Conservation (phyloP, 345 rosid genomes). For the Dipteronia sinensis region DNA sequence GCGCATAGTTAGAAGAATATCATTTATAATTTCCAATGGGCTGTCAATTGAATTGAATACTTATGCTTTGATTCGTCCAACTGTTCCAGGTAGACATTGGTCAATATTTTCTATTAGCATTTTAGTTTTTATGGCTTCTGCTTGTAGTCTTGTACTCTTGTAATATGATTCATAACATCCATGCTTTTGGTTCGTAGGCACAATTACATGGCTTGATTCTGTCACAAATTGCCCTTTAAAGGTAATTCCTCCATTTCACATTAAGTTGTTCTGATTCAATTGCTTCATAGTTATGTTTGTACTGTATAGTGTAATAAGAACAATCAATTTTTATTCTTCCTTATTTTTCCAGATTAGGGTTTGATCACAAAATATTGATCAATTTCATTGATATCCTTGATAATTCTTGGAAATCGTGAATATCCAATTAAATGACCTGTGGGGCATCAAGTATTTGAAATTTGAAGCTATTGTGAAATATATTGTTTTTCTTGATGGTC, state of each 20-base stretch:
- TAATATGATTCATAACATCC: constrained; percentile 6
- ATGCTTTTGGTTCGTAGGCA: constrained; percentile 41
- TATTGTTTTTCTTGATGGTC: background rate
- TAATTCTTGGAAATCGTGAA: background rate
- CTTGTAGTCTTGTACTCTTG: constrained; percentile 6
- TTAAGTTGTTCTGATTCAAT: constrained; percentile 9
- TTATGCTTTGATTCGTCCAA: constrained; percentile 85
- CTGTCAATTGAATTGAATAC: constrained; percentile 77
- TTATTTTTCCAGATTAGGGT: background rate
- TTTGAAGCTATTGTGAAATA: background rate
- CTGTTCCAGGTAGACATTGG: constrained; percentile 58
- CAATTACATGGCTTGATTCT: constrained; percentile 92
- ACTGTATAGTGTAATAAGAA: background rate
- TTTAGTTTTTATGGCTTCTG: constrained; percentile 2
- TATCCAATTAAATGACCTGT: no score
- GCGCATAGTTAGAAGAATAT: constrained; percentile 69
- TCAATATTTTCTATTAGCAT: background rate
- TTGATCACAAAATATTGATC: background rate
- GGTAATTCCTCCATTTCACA: constrained; percentile 41
- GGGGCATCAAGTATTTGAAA: no score
- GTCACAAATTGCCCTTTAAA: constrained; percentile 84
- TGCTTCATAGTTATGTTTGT: background rate
- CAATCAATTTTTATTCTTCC: background rate
- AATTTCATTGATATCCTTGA: background rate
- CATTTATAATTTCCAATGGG: constrained; percentile 55